These are phyloP conservation scores for Aquilaria agallochum DNA, from an alignment of 441 rosid genomes.

Conservation along the genomic window DNA sequence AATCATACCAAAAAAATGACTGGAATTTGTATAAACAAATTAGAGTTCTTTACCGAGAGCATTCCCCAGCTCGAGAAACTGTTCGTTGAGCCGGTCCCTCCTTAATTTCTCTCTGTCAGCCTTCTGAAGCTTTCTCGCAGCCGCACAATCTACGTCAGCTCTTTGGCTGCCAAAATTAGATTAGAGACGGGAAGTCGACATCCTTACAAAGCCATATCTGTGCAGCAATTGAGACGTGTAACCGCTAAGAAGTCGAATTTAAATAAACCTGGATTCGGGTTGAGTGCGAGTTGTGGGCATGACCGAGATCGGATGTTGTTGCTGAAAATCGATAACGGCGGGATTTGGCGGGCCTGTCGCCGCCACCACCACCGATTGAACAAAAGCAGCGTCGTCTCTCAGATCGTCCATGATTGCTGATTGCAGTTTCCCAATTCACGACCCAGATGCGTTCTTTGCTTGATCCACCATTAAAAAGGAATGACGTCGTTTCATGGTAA, in stretches of 20 bases:
- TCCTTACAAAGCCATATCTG: constrained; percentile 3
- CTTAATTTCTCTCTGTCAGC: constrained; percentile 89
- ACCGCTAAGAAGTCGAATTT: not conserved
- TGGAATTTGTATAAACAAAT: too few species aligned
- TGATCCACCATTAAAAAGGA: too few species aligned
- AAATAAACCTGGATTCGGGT: constrained; percentile 24
- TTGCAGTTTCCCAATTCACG: too few species aligned
- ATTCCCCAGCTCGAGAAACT: constrained; percentile 67
- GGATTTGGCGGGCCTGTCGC: constrained; percentile 8
- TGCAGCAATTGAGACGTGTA: constrained; percentile 6
- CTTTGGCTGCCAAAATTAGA: constrained; percentile 29
- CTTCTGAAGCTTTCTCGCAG: constrained; percentile 68
- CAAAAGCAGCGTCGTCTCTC: constrained; percentile 16
- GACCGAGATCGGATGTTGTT: constrained; percentile 20
- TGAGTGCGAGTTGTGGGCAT: constrained; percentile 17
- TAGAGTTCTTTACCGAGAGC: constrained; percentile 45
- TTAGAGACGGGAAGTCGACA: not conserved
- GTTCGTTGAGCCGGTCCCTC: constrained; percentile 83
- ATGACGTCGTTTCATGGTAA: too few species aligned
- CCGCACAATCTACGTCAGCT: constrained; percentile 26
- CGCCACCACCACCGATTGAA: constrained; percentile 16
- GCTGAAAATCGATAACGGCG: constrained; percentile 24
- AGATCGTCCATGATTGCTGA: constrained; percentile 13
- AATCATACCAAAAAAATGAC: too few species aligned
- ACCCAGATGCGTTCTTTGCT: too few species aligned